Base-by-base conservation (phyloP, 2,329 filamentous ascomycete genomes). In the Ophiognomonia clavigignenti-juglandacearum region DNA sequence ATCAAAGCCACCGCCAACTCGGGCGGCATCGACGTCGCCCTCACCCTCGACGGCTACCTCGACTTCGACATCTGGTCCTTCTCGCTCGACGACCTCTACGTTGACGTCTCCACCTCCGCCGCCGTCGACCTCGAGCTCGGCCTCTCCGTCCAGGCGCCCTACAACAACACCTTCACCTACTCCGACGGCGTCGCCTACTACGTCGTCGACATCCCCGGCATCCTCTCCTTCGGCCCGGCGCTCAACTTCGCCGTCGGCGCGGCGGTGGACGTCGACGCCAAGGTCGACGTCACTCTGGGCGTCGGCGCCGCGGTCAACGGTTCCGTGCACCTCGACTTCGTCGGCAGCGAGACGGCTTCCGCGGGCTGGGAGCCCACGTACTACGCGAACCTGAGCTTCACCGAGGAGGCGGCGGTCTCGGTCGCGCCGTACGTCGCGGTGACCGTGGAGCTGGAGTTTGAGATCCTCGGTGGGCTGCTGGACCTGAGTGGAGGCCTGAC, bases 11-110 rank as follows among this genome's bases (percentile, higher is more conserved):
- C 57, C 3, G 66, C 65, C 18, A 59, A 69, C 34, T 53, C 56
- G 18, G 66, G 62, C 27, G 52, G 56, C 39, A 61, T 73, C 44
- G 59, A 58, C 16, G 59, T 64, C 20, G 59, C 59, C 16, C 58
- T 69, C 32, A 65, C 64, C 13, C 64, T 73, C 37, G 70, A 68
- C 1, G 70, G 69, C 27, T 64, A 65, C 48, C 59, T 73, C n/a
- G 59, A 61, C 40, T 72, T 69, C 57, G 64, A 64, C 51, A 64
- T 71, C 51, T 56, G 60, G 39, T 50, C 51, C n/a, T 57, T 58
- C 34, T 56, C 59, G 34, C 54, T 69, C 5, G 54, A 67, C 36
- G 54, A 59, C 22, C 59, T 73, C 5, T 67, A 65, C 55, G 67
- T 73, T 37, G 68, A 73, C 50, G 61, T 73, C 50, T 67, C 71